A percentile compares a stretch with the other conserved stretches of the same genome.
These are phyloP conservation scores for Penicillium sp. DNA, from an alignment of 2,329 filamentous ascomycete genomes.

Conservation along the genomic window DNA sequence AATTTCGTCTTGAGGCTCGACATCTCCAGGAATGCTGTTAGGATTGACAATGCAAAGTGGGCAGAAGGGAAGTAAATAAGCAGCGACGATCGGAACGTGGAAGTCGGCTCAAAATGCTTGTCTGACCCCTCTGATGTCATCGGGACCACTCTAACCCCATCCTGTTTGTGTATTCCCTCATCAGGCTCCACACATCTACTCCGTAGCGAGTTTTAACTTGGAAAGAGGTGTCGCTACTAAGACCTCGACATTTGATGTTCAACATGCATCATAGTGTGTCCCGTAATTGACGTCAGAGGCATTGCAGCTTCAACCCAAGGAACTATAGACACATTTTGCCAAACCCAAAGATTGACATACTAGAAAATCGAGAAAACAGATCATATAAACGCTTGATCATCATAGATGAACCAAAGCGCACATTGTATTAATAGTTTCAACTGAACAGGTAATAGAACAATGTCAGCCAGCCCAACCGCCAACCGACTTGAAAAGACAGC, in stretches of 20 bases:
- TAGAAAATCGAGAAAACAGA: background rate
- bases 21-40: background rate
- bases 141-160: background rate
- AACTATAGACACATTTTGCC: too few species aligned
- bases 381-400: background rate
- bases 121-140: background rate
- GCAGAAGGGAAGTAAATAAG: background rate
- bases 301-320: too few species aligned
- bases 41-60: background rate
- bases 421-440: conserved; percentile 9
- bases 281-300: background rate
- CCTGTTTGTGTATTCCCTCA: background rate
- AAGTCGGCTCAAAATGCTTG: background rate
- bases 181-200: background rate
- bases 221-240: too few species aligned
- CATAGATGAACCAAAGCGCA: background rate
- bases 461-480: background rate
- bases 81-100: background rate
- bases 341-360: background rate
- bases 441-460: conserved; percentile 2
- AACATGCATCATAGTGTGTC: background rate
- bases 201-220: too few species aligned
- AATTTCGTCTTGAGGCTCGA: conserved; percentile 7
- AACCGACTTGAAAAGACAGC: background rate
- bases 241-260: background rate